Base-by-base conservation (phyloP, 2,329 filamentous ascomycete genomes). In the Fusarium tricinctum region DNA sequence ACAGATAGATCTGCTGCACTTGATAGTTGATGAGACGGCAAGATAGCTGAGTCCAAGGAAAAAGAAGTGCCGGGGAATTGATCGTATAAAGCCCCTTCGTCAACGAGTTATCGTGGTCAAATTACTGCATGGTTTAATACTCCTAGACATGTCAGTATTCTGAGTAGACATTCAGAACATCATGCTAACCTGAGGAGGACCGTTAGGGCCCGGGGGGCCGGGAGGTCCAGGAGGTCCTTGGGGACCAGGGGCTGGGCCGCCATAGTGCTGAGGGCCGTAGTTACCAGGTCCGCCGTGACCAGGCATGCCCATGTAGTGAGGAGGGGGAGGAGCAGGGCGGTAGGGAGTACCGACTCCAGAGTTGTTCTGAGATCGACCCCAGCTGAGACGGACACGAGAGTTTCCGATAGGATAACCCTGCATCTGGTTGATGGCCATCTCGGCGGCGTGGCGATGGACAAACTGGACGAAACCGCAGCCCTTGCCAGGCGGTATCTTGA, bases 381-480 rank as follows among this genome's bases (percentile, higher is more conserved):
- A 99, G 79, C 93, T 97, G 72, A 99, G 88, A 76, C 96, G 94
- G 63, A 99, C 96, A 71, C 96, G 94, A 46, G 95, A 98, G 86
- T 99, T 99, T 57, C 96, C 96, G 76, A 99, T 99, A 23, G 96
- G 96, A 80, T 99, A 99, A 65, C 96, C 96, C 83, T 99, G 96
- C 96, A 99, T 99, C 83, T 99, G 96, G 84, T 99, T 99, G 88
- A 99, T 99, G 73, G 96, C 96, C 96, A 99, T 99, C 84, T 99
- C 96, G 15, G 96, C 96, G 53, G 96, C 96, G 77, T 99, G 96
- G 72, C 96, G 94, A 84, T 99, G 96, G 58, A 99, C 96, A 75
- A 99, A 99, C 82, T 99, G 96, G 62, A 99, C 96, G 78, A 99
- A 99, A 60, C 96, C 96, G 77, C 96, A 99, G 73, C 96, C 96